These are phyloP conservation scores for Ilyonectria mors-panacis DNA, from an alignment of 2,329 filamentous ascomycete genomes.

Conservation along the genomic window DNA sequence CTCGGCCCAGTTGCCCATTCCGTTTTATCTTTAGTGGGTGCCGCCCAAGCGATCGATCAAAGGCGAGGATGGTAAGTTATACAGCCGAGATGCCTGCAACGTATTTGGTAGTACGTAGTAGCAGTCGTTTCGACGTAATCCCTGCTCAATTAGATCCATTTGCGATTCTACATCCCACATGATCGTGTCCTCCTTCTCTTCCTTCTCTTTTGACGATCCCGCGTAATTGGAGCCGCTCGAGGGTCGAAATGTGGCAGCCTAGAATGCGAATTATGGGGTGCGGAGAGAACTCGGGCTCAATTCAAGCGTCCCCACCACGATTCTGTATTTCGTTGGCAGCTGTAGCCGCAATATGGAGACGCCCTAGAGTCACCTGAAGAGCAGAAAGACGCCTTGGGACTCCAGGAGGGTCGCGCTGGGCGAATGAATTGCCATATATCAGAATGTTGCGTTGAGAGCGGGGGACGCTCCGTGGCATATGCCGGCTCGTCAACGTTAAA, in stretches of 20 bases:
- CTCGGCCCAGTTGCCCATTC: neutral
- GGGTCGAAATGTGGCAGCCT: slow-evolving; percentile 33
- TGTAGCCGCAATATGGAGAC: slow-evolving; percentile 37
- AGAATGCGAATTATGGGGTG: slow-evolving; percentile 11
- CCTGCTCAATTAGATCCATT: slow-evolving; percentile 7
- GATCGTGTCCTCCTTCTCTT: slow-evolving; percentile 1
- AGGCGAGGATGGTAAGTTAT: neutral
- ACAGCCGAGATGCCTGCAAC: neutral
- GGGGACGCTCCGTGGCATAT: neutral
- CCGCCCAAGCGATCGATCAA: neutral
- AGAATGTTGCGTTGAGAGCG: slow-evolving; percentile 26
- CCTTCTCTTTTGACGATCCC: neutral
- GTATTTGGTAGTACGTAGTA: neutral
- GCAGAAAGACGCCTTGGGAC: slow-evolving; percentile 10
- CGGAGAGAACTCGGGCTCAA: slow-evolving; percentile 8
- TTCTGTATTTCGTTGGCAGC: slow-evolving; percentile 24
- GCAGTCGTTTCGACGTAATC: neutral
- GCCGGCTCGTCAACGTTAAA: slow-evolving; percentile 1
- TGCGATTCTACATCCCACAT: slow-evolving; percentile 5
- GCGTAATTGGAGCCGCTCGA: neutral
- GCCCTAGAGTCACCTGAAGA: slow-evolving; percentile 24
- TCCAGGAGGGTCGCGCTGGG: slow-evolving; percentile 36
- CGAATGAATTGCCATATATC: slow-evolving; percentile 23
- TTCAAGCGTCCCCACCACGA: slow-evolving; percentile 11
- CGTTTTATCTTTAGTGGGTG: neutral